Conservation (phyloP, 2,329 filamentous ascomycete species). For the Chaetomium globosum region DNA sequence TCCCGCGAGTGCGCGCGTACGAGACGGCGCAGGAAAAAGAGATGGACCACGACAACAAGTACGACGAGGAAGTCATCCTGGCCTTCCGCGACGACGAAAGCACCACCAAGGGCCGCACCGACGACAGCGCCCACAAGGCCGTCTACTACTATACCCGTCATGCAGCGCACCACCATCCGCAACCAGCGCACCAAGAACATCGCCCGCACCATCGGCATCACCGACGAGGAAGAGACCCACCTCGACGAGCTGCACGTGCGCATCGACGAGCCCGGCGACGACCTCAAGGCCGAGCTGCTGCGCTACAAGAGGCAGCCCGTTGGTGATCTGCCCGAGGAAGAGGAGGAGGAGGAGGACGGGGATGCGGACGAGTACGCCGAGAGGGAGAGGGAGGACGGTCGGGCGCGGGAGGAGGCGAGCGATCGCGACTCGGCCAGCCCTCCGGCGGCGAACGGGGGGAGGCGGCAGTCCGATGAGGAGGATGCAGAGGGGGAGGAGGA, state of each 20-base stretch:
- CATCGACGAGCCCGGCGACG: conserved; percentile 59
- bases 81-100: conserved; percentile 57
- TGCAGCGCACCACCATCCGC: conserved; percentile 64
- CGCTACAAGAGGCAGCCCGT: conserved; percentile 57
- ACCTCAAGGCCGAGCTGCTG: conserved; percentile 55
- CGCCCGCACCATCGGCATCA: conserved; percentile 53
- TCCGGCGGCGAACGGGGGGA: conserved; percentile 19
- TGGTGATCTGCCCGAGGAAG: conserved; percentile 48
- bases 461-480: conserved; percentile 35
- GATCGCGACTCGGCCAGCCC: conserved; percentile 20
- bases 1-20: conserved; percentile 65
- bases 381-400: conserved; percentile 27
- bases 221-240: conserved; percentile 54
- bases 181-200: conserved; percentile 67
- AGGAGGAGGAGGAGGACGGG: conserved; percentile 31
- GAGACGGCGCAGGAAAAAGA: conserved; percentile 64
- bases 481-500: conserved; percentile 53
- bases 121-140: conserved; percentile 56
- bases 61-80: conserved; percentile 65
- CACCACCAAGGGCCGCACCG: conserved; percentile 39
- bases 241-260: conserved; percentile 60
- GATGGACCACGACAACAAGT: conserved; percentile 61
- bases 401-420: conserved; percentile 26
- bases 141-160: conserved; percentile 70
- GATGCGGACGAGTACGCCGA: conserved; percentile 29